A percentile compares a stretch with the other conserved stretches of the same genome.
These are phyloP conservation scores for Oryza rufipogon DNA, from an alignment of 176 grass and related monocot species.

Conservation along the genomic window DNA sequence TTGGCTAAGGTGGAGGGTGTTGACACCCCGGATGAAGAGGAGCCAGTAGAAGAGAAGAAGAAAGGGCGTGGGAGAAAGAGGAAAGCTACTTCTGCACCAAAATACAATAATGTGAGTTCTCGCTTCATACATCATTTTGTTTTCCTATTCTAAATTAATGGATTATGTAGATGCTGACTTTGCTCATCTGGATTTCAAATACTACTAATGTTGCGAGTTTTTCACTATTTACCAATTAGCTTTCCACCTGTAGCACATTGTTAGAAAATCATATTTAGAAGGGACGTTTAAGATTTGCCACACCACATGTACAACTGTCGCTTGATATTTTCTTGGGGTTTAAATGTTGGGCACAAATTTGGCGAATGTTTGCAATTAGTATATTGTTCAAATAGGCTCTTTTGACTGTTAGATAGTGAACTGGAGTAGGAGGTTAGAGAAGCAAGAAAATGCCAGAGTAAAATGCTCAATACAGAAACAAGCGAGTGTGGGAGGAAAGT, in stretches of 20 bases:
- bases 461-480: background rate
- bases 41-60: constrained; percentile 53
- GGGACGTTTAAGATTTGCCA: background rate
- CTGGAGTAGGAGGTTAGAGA: background rate
- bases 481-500: background rate
- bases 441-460: background rate
- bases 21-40: constrained; percentile 54
- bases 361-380: background rate
- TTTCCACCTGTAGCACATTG: background rate
- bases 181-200: background rate
- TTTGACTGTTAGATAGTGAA: background rate
- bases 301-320: background rate
- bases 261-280: constrained; percentile 7
- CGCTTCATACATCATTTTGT: constrained; percentile 37
- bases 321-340: background rate
- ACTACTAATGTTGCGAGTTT: background rate
- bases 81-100: constrained; percentile 46
- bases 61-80: constrained; percentile 67
- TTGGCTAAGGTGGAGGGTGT: constrained; percentile 46
- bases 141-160: background rate
- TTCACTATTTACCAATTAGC: background rate
- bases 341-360: background rate
- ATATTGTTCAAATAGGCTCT: background rate
- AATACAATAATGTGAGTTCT: constrained; percentile 84
- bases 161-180: constrained; percentile 23